phyloP scores from a whole-genome alignment of 176 grass and related monocot genomes.

The Raddia guianensis region DNA sequence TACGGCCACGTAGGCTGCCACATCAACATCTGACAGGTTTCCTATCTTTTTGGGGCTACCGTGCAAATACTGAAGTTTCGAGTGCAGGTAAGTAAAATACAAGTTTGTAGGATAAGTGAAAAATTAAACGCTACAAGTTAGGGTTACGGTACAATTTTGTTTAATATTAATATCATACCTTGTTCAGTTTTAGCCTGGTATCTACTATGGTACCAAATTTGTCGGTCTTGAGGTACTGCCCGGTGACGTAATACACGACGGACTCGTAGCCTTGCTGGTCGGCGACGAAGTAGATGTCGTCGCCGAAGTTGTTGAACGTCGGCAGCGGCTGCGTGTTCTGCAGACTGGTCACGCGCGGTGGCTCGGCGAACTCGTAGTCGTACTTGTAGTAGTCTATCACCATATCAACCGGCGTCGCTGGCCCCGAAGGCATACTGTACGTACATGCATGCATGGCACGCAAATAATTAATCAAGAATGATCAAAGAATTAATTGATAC shows the following conservation, averaged over 20 bases:
- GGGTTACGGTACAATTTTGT: too few relatives aligned
- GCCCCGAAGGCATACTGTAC: slow-evolving; percentile 1
- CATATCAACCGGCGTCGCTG: slow-evolving; percentile 59
- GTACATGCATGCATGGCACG: neutral
- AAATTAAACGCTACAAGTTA: too few relatives aligned
- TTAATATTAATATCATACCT: slow-evolving; percentile 16
- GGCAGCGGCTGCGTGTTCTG: slow-evolving; percentile 51
- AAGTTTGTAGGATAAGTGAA: neutral
- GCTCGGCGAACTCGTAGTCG: slow-evolving; percentile 65
- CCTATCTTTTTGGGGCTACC: too few relatives aligned
- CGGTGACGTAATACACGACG: slow-evolving; percentile 47
- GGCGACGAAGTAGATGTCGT: slow-evolving; percentile 53
- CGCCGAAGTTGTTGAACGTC: slow-evolving; percentile 47
- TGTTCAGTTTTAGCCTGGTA: slow-evolving; percentile 42
- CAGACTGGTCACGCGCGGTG: slow-evolving; percentile 54
- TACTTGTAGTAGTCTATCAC: slow-evolving; percentile 59
- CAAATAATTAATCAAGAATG: neutral
- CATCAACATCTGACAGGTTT: too few relatives aligned
- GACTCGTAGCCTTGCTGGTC: slow-evolving; percentile 56
- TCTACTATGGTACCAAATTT: slow-evolving; percentile 38
- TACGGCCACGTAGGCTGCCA: too few relatives aligned
- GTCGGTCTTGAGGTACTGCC: slow-evolving; percentile 47
- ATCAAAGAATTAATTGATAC: neutral
- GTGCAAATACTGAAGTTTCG: too few relatives aligned
- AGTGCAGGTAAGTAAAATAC: too few relatives aligned